These are phyloP conservation scores for Vanrija humicola DNA, from an alignment of 1,284 basidiomycete species.

Conservation along the genomic window DNA sequence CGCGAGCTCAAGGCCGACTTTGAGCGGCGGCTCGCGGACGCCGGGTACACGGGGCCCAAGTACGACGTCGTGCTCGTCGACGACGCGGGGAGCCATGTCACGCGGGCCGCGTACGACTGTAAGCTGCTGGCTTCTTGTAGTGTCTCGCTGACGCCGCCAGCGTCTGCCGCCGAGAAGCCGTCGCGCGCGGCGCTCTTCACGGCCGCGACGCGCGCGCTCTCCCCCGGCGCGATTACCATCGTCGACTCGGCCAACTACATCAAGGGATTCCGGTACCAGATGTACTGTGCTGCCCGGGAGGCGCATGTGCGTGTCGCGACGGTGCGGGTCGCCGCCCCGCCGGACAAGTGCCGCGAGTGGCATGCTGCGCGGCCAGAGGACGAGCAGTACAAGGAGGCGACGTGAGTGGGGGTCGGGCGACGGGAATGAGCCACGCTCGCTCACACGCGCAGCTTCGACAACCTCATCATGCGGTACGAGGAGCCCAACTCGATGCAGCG, in stretches of 20 bases:
- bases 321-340: constrained; percentile 73
- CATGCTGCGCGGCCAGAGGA: constrained; percentile 54
- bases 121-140: constrained; percentile 22
- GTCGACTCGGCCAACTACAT: constrained; percentile 93
- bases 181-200: constrained; percentile 85
- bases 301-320: constrained; percentile 80
- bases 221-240: constrained; percentile 72
- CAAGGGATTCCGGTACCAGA: constrained; percentile 93
- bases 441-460: constrained; percentile 64
- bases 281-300: constrained; percentile 93
- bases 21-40: constrained; percentile 55
- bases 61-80: constrained; percentile 66
- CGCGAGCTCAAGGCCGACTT: constrained; percentile 63
- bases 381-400: constrained; percentile 62
- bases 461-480: constrained; percentile 83
- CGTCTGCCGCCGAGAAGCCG: constrained; percentile 79
- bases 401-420: constrained; percentile 56
- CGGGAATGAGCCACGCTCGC: background rate
- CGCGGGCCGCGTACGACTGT: constrained; percentile 72
- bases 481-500: constrained; percentile 95
- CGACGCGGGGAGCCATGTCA: constrained; percentile 68
- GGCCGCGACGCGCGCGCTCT: constrained; percentile 71
- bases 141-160: constrained; percentile 51
- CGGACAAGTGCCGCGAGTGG: constrained; percentile 73
- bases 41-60: constrained; percentile 55